A percentile compares a stretch with the other conserved stretches of the same genome.
These are phyloP conservation scores for Alternaria sp. DNA, from an alignment of 2,329 filamentous ascomycete genomes.

Conservation along the genomic window DNA sequence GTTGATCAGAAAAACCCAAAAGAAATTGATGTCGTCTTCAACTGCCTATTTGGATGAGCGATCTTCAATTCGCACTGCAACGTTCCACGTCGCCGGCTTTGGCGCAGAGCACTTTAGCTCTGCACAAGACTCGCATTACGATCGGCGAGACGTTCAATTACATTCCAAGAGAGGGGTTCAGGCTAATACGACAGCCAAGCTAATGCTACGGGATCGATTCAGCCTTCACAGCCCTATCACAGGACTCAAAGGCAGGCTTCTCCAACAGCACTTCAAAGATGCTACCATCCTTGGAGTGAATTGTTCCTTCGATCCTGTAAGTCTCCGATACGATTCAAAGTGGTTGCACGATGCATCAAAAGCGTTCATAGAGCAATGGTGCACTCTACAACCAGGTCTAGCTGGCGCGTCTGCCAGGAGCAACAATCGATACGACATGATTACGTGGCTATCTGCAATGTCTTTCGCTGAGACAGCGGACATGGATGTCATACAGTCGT, in stretches of 20 bases:
- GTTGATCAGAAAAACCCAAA: background rate
- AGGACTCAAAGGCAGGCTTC: slow-evolving; percentile 4
- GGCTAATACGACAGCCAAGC: slow-evolving; percentile 16
- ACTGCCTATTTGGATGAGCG: slow-evolving; percentile 30
- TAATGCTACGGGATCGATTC: slow-evolving; percentile 23
- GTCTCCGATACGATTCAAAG: slow-evolving; percentile 26
- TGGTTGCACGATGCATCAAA: slow-evolving; percentile 25
- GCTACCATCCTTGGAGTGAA: slow-evolving; percentile 6
- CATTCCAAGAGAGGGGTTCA: slow-evolving; percentile 15
- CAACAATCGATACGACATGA: slow-evolving; percentile 27
- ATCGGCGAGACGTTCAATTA: slow-evolving; percentile 12
- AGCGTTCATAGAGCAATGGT: slow-evolving; percentile 26
- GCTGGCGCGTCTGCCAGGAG: background rate
- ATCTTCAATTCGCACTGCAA: slow-evolving; percentile 38
- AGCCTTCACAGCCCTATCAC: slow-evolving; percentile 15
- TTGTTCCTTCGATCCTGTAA: background rate
- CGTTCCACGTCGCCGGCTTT: slow-evolving; percentile 37
- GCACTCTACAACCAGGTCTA: slow-evolving; percentile 27
- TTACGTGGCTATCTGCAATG: too few species aligned
- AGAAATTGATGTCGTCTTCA: slow-evolving; percentile 3
- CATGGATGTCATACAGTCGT: slow-evolving; percentile 28
- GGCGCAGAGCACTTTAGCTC: slow-evolving; percentile 40
- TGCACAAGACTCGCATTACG: slow-evolving; percentile 31
- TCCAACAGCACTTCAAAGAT: slow-evolving; percentile 12
- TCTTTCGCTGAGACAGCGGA: too few species aligned